A percentile compares a stretch with the other conserved stretches of the same genome.
These are phyloP conservation scores for Rutstroemia sp. DNA, from an alignment of 2,329 filamentous ascomycete species.

Conservation along the genomic window DNA sequence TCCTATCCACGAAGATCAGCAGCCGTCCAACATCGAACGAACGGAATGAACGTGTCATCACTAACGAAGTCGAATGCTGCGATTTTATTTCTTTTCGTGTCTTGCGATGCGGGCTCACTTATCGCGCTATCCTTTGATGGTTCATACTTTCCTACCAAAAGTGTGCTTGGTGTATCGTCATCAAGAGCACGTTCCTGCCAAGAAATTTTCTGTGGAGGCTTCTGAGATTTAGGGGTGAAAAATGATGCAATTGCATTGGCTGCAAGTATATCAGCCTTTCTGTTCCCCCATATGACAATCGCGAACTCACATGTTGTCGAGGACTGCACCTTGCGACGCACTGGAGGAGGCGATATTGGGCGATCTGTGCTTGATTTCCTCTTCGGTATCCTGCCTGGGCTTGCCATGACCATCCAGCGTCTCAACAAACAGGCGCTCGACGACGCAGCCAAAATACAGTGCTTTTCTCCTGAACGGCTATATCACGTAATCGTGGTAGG, in stretches of 20 bases:
- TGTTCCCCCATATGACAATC: not conserved
- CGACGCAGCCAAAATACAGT: not conserved
- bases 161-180: conserved; percentile 43
- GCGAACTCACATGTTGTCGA: conserved; percentile 28
- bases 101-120: conserved; percentile 1
- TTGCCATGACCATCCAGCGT: conserved; percentile 16
- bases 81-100: conserved; percentile 46
- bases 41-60: not conserved
- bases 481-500: too few relatives aligned
- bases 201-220: conserved; percentile 64
- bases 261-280: conserved; percentile 30
- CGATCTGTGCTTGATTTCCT: conserved; percentile 21
- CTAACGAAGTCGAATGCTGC: conserved; percentile 63
- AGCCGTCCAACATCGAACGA: not conserved
- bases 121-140: conserved; percentile 32
- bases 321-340: conserved; percentile 30
- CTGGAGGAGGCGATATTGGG: conserved; percentile 28
- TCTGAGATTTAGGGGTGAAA: conserved; percentile 82
- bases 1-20: conserved; percentile 45
- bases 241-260: conserved; percentile 71
- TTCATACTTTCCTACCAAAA: conserved; percentile 69
- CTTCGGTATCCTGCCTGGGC: conserved; percentile 17
- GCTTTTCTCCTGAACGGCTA: too few relatives aligned
- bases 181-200: conserved; percentile 61
- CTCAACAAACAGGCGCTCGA: not conserved